A percentile compares a stretch with the other conserved stretches of the same genome.
These are phyloP conservation scores for Ormosia semicastrata DNA, from an alignment of 306 rosid genomes.

Conservation along the genomic window DNA sequence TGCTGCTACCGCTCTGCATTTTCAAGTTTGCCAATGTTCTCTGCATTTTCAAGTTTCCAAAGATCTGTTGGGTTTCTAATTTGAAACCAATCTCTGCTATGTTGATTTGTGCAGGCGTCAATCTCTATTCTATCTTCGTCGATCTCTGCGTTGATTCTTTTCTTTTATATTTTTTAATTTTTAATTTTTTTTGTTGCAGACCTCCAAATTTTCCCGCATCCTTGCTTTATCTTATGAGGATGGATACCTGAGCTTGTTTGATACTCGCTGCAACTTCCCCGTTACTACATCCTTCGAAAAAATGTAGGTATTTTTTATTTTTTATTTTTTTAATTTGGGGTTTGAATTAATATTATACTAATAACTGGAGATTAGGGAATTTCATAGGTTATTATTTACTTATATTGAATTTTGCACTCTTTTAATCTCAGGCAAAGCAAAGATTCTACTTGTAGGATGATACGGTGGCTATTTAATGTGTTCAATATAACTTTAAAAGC, in stretches of 20 bases:
- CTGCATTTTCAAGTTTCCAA: too few relatives aligned
- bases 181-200: constrained; percentile 34
- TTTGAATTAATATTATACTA: not conserved
- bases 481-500: too few relatives aligned
- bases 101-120: too few relatives aligned
- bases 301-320: constrained; percentile 50
- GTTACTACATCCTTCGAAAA: constrained; percentile 38
- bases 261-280: constrained; percentile 49
- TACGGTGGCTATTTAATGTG: too few relatives aligned
- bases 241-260: constrained; percentile 69
- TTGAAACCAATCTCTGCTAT: too few relatives aligned
- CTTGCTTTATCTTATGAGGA: constrained; percentile 88
- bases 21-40: too few relatives aligned
- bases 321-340: rapidly evolving
- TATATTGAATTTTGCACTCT: not conserved
- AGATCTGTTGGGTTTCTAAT: too few relatives aligned
- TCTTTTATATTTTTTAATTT: not conserved
- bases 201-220: constrained; percentile 50
- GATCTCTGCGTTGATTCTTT: too few relatives aligned
- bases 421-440: constrained; percentile 51
- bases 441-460: too few relatives aligned
- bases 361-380: not conserved
- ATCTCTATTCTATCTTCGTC: too few relatives aligned
- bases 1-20: too few relatives aligned
- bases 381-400: not conserved